These are phyloP conservation scores for Russula abietina DNA, from an alignment of 768 basidiomycete species.

Conservation along the genomic window DNA sequence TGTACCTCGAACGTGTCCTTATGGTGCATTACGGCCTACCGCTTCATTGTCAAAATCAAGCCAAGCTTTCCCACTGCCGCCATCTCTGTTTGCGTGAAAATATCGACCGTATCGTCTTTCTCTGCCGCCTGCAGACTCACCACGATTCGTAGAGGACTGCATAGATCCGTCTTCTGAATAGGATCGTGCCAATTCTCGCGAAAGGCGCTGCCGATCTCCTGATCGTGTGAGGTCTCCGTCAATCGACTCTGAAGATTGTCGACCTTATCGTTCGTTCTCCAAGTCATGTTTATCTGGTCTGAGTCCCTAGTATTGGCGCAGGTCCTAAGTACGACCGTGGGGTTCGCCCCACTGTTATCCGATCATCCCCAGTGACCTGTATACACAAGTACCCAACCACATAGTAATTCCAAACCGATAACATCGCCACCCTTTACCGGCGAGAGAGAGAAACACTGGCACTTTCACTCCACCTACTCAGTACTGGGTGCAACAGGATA, in stretches of 20 bases:
- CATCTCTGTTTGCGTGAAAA: no score
- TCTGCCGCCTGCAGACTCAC: no score
- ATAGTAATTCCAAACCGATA: not conserved
- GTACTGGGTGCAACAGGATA: slow-evolving; percentile 5
- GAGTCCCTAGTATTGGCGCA: not conserved
- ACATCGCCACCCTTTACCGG: not conserved
- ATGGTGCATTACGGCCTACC: no score
- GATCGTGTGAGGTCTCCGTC: not conserved
- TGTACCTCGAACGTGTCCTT: no score
- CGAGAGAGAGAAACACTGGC: not conserved
- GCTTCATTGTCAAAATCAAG: no score
- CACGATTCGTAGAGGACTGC: no score
- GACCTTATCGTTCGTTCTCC: slow-evolving; percentile 3
- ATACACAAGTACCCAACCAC: not conserved
- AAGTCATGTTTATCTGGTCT: not conserved
- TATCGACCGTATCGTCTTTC: no score
- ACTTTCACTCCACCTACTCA: slow-evolving; percentile 4
- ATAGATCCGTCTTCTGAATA: not conserved
- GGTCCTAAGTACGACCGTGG: slow-evolving; percentile 8
- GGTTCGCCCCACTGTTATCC: not conserved
- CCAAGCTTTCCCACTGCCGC: no score
- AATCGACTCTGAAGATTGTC: not conserved
- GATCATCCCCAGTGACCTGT: not conserved
- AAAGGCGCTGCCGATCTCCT: no score
- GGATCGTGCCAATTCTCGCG: no score